Conservation (phyloP, 1,284 basidiomycete genomes). For the Tilletia caries region DNA sequence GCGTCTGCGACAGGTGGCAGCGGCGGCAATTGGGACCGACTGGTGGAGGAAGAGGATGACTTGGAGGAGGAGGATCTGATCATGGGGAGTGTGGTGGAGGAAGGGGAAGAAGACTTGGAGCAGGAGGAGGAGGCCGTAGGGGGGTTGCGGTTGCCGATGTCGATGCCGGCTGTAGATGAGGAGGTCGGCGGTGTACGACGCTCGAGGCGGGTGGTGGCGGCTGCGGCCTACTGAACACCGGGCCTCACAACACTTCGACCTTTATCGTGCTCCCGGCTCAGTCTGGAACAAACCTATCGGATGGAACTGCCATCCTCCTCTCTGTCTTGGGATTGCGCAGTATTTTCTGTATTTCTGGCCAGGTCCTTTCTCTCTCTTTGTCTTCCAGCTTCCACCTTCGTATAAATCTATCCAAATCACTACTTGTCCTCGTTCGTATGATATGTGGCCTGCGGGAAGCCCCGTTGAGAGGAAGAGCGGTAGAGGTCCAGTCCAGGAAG, state of each 20-base stretch:
- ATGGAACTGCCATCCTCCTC: no score
- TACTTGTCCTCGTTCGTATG: no score
- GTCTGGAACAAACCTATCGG: no score
- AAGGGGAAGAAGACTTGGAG: not conserved
- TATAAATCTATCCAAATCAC: no score
- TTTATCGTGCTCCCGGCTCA: no score
- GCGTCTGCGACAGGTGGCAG: not conserved
- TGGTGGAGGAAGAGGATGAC: slow-evolving; percentile 7
- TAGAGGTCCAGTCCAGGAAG: no score
- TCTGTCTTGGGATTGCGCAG: no score
- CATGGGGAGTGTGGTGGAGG: not conserved
- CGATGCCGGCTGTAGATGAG: not conserved
- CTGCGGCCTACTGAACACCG: not conserved
- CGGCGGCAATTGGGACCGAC: not conserved
- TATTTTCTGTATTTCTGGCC: no score
- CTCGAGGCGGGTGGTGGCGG: not conserved
- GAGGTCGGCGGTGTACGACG: not conserved
- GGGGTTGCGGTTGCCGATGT: not conserved
- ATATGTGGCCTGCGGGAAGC: no score
- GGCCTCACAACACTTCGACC: not conserved
- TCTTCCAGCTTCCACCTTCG: no score
- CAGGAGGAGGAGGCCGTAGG: not conserved
- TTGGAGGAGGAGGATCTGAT: slow-evolving; percentile 3
- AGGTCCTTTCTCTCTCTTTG: no score
- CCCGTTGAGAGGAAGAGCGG: no score